These are phyloP conservation scores for Rhodomyrtus psidioides DNA, from an alignment of 441 rosid species.

Conservation along the genomic window DNA sequence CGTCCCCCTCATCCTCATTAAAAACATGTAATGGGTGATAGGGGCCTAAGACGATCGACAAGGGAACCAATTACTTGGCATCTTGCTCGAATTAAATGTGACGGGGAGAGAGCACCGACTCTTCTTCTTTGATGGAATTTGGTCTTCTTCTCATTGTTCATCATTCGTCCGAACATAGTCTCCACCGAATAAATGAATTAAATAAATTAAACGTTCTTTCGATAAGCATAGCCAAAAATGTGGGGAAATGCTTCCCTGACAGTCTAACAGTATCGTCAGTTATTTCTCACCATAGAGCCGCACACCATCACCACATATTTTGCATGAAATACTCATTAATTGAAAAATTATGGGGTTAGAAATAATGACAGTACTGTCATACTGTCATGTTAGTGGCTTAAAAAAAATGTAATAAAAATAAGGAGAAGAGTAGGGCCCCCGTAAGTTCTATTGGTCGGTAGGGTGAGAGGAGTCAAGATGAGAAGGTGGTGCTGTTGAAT, in stretches of 20 bases:
- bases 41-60: background rate
- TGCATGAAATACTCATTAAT: too few species aligned
- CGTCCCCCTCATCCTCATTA: background rate
- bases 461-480: background rate
- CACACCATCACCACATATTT: too few species aligned
- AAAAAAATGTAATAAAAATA: background rate
- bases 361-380: too few species aligned
- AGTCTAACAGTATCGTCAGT: too few species aligned
- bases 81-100: background rate
- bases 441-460: background rate
- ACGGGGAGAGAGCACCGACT: too few species aligned
- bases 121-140: background rate
- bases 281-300: too few species aligned
- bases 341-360: too few species aligned
- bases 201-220: background rate
- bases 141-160: background rate
- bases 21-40: background rate
- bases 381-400: too few species aligned
- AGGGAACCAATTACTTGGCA: background rate
- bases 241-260: too few species aligned
- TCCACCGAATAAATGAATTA: background rate
- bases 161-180: background rate
- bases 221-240: background rate
- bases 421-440: background rate
- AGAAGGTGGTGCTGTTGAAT: background rate